These are phyloP conservation scores for Penicillium paradoxum DNA, from an alignment of 495 filamentous ascomycete genomes.

Conservation along the genomic window DNA sequence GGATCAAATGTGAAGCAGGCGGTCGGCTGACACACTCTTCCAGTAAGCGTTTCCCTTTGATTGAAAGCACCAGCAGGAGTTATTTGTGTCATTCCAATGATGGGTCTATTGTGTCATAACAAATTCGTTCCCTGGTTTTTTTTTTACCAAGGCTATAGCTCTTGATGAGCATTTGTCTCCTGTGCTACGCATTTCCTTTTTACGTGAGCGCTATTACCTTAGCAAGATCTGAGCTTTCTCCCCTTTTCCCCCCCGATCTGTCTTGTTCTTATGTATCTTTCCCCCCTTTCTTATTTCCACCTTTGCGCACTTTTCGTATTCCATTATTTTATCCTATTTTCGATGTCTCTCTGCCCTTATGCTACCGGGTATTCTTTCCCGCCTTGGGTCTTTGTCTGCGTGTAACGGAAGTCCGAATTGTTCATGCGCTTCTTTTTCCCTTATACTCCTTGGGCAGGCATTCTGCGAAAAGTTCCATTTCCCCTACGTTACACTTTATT, in stretches of 20 bases:
- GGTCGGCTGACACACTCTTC: constrained; percentile 30
- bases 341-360: constrained; percentile 18
- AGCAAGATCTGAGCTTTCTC: constrained; percentile 40
- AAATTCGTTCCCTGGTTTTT: constrained; percentile 36
- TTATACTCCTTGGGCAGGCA: constrained; percentile 46
- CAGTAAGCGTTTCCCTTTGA: constrained; percentile 44
- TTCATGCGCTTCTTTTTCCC: constrained; percentile 36
- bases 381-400: constrained; percentile 32
- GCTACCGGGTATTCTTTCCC: constrained; percentile 16
- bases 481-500: constrained; percentile 26
- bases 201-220: constrained; percentile 46
- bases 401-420: constrained; percentile 38
- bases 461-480: constrained; percentile 47
- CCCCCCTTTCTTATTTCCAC: constrained; percentile 10
- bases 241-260: constrained; percentile 6
- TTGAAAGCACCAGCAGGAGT: constrained; percentile 48
- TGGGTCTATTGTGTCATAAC: constrained; percentile 43
- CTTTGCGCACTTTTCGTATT: constrained; percentile 13
- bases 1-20: constrained; percentile 30
- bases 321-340: constrained; percentile 15
- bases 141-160: constrained; percentile 42
- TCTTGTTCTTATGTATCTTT: constrained; percentile 18
- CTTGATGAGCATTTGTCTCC: constrained; percentile 45
- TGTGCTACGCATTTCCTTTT: constrained; percentile 42
- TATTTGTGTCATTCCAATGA: constrained; percentile 44